A percentile compares a stretch with the other conserved stretches of the same genome.
These are phyloP conservation scores for Pythium myriotylum DNA, from an alignment of 352 stramenopile genomes.

Conservation along the genomic window DNA sequence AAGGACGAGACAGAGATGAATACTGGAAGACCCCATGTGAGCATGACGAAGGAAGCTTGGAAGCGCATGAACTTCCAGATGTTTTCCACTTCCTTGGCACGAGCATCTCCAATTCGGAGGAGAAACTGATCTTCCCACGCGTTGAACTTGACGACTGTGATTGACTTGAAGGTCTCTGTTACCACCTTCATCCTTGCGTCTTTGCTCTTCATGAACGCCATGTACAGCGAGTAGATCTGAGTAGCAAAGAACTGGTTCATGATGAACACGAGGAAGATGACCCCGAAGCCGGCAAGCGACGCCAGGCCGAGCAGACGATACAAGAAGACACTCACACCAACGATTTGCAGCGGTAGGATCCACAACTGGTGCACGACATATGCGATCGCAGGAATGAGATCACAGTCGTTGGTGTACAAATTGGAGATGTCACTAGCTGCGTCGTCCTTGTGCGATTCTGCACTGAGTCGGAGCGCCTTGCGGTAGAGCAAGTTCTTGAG, in stretches of 20 bases:
- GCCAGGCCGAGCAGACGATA: slow-evolving; percentile 39
- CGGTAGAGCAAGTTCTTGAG: slow-evolving; percentile 57
- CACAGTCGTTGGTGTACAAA: slow-evolving; percentile 57
- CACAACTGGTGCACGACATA: slow-evolving; percentile 64
- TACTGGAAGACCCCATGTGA: slow-evolving; percentile 34
- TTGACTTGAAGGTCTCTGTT: slow-evolving; percentile 61
- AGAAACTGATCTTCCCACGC: slow-evolving; percentile 85
- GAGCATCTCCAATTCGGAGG: slow-evolving; percentile 43
- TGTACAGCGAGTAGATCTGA: slow-evolving; percentile 21
- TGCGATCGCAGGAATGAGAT: slow-evolving; percentile 38
- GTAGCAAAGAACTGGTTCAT: slow-evolving; percentile 46
- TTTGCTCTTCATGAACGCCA: slow-evolving; percentile 23
- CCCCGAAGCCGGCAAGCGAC: slow-evolving; percentile 43
- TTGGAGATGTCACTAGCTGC: slow-evolving; percentile 58
- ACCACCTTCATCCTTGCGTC: slow-evolving; percentile 45
- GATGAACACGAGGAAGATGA: slow-evolving; percentile 41
- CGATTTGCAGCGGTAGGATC: slow-evolving; percentile 61
- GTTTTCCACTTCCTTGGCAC: slow-evolving; percentile 29
- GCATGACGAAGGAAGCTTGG: slow-evolving; percentile 3
- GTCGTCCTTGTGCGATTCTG: slow-evolving; percentile 36
- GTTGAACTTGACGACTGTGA: slow-evolving; percentile 94
- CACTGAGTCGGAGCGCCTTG: too few relatives aligned
- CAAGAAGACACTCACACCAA: slow-evolving; percentile 38
- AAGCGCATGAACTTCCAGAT: slow-evolving; percentile 7
- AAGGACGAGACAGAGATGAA: slow-evolving; percentile 52